Evolutionary conservation across 2,329 filamentous ascomycete genomes (phyloP).

Genomic region (Passalora sequoiae): DNA sequence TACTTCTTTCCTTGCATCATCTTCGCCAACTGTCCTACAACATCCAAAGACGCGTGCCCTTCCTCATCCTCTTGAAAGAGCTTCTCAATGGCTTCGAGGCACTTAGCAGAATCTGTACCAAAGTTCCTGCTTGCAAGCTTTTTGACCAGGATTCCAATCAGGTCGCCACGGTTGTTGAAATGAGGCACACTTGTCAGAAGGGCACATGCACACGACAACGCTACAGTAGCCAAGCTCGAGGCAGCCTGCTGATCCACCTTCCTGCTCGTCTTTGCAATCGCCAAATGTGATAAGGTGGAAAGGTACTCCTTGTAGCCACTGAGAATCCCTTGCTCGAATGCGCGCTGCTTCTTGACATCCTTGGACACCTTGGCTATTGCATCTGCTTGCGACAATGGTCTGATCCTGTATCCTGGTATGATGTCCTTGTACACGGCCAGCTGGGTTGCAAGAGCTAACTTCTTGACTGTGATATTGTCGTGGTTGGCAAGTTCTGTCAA

Average conservation of each 20-base stretch:
- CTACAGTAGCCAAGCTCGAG: conserved; percentile 59
- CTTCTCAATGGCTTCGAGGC: conserved; percentile 69
- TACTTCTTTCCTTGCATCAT: conserved; percentile 93
- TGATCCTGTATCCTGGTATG: conserved; percentile 93
- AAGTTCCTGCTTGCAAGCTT: conserved; percentile 70
- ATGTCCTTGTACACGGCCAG: conserved; percentile 90
- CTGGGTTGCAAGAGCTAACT: conserved; percentile 80
- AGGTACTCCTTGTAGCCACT: conserved; percentile 81
- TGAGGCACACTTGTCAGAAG: conserved; percentile 79
- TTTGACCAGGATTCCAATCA: conserved; percentile 79
- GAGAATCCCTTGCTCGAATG: conserved; percentile 83
- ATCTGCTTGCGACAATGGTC: conserved; percentile 69
- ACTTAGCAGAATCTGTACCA: conserved; percentile 72
- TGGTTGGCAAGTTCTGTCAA: conserved; percentile 69
- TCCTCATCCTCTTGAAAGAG: conserved; percentile 86
- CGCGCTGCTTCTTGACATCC: conserved; percentile 74
- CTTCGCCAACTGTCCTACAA: conserved; percentile 76
- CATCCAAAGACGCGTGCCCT: conserved; percentile 80
- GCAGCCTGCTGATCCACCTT: conserved; percentile 33
- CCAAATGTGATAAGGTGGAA: conserved; percentile 64
- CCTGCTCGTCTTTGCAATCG: conserved; percentile 50
- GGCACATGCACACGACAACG: conserved; percentile 78
- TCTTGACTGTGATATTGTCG: conserved; percentile 68
- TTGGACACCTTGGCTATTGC: conserved; percentile 79
- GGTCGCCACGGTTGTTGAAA: conserved; percentile 90